Conservation (phyloP, 78 protist genomes). For the slime mould (Dictyostelium discoideum) region dicty_2.7 NC_007088.5:488001-488500, state of each 20-base stretch:
- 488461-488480: neutral
- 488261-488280: slow-evolving; percentile 4
- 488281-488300: slow-evolving; percentile 22
- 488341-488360: neutral
- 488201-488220: neutral
- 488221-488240: slow-evolving; percentile 49
- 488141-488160: slow-evolving; percentile 52
- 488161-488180: neutral
- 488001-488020: neutral
- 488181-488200: neutral
- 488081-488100: slow-evolving; percentile 19
- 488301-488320: slow-evolving; percentile 32
- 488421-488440: neutral
- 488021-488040: neutral
- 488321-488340: slow-evolving; percentile 53
- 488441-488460: slow-evolving; percentile 4
- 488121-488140: slow-evolving; percentile 38
- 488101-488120: slow-evolving; percentile 66
- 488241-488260: slow-evolving; percentile 16
- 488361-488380: slow-evolving; percentile 57
- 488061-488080: neutral
- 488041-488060: slow-evolving; percentile 6
- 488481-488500: neutral
- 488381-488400: slow-evolving; percentile 28
- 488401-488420: slow-evolving; percentile 7